These are phyloP conservation scores for Fagopyrum tataricum DNA, from an alignment of 148 eudicot genomes.

Conservation along the genomic window DNA sequence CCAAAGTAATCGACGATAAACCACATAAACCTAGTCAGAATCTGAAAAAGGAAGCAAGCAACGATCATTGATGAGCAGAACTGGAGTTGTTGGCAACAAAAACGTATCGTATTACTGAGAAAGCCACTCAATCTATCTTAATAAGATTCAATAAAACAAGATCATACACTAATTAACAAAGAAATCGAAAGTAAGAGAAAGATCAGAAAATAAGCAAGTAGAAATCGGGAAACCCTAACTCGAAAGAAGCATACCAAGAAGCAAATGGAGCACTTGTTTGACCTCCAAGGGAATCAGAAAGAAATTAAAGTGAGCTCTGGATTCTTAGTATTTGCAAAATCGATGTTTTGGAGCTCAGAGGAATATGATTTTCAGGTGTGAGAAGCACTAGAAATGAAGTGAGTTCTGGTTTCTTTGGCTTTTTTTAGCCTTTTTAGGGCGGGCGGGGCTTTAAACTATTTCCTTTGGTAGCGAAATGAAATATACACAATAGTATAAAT, in stretches of 20 bases:
- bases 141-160: not conserved
- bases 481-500: too few relatives aligned
- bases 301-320: not conserved
- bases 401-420: not conserved
- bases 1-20: not conserved
- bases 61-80: not conserved
- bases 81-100: not conserved
- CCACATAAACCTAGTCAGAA: not conserved
- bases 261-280: not conserved
- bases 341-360: not conserved
- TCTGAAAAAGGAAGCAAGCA: not conserved
- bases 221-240: conserved; percentile 1
- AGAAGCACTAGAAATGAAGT: not conserved
- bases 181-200: not conserved
- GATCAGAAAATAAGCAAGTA: not conserved
- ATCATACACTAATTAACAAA: not conserved
- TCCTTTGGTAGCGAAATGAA: not conserved
- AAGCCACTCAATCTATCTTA: not conserved
- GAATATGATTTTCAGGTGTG: not conserved
- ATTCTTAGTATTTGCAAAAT: not conserved
- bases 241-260: not conserved
- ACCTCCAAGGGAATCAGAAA: not conserved
- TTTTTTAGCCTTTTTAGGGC: too few relatives aligned
- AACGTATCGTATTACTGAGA: not conserved
- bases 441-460: conserved; percentile 1